phyloP scores from a whole-genome alignment of 2,329 filamentous ascomycete species.

The Alternaria solani region DNA sequence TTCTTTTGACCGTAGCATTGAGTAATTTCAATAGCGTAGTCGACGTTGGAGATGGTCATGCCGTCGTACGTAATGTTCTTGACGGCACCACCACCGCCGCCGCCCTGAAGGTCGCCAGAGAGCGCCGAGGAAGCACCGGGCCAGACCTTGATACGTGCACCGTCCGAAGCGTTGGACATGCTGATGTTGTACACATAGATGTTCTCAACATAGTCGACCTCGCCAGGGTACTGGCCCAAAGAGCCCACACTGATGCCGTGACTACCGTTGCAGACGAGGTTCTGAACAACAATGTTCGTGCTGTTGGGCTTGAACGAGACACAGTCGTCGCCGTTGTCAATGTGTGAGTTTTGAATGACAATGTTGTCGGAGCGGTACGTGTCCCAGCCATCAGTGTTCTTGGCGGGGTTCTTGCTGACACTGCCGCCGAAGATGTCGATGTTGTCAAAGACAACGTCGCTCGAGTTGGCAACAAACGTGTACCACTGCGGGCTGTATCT shows the following conservation, averaged over 20 bases:
- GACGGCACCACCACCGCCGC: slow-evolving; percentile 69
- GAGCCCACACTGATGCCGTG: slow-evolving; percentile 78
- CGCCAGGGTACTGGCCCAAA: slow-evolving; percentile 70
- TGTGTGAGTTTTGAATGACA: slow-evolving; percentile 71
- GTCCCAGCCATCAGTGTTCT: slow-evolving; percentile 72
- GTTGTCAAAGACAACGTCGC: slow-evolving; percentile 69
- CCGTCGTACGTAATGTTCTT: slow-evolving; percentile 72
- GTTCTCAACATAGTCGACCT: slow-evolving; percentile 73
- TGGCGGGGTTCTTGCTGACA: slow-evolving; percentile 62
- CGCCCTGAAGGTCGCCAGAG: slow-evolving; percentile 69
- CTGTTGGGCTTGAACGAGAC: slow-evolving; percentile 79
- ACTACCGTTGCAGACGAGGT: slow-evolving; percentile 71
- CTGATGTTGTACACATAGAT: slow-evolving; percentile 60
- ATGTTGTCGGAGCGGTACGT: slow-evolving; percentile 69
- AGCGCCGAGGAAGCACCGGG: slow-evolving; percentile 65
- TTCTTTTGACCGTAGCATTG: slow-evolving; percentile 72
- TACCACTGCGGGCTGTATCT: slow-evolving; percentile 70
- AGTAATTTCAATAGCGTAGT: slow-evolving; percentile 71
- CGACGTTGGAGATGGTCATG: slow-evolving; percentile 68
- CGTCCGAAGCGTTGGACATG: slow-evolving; percentile 61
- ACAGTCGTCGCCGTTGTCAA: slow-evolving; percentile 74
- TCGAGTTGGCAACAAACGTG: slow-evolving; percentile 71
- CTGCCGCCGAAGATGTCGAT: slow-evolving; percentile 67
- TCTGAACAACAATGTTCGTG: slow-evolving; percentile 73
- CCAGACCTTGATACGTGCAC: slow-evolving; percentile 79